Evolutionary conservation across 768 basidiomycete genomes (phyloP), one percentile per base, ranked within the genome.

Genomic region (Tricholoma bakamatsutake): DNA sequence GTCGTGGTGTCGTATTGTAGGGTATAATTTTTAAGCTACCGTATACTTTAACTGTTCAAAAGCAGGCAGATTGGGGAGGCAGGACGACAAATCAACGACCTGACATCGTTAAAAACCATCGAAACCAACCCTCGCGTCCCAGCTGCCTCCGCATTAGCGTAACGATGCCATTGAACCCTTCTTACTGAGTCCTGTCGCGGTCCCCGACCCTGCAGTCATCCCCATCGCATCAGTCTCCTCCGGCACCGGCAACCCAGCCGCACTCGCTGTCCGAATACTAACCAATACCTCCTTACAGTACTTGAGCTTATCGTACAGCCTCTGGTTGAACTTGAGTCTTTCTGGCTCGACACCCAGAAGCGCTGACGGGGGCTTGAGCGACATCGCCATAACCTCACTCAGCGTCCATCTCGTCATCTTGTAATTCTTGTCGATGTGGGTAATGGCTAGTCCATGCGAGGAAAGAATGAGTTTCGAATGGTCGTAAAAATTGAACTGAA

Each of bases 401-500:
- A 96, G 74, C 33, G 83, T 78, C 77, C 83, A 88, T 39, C 85
- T 83, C 42, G 85, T 84, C 67, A 94, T 71, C 54, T 79, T 78
- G 74, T 93, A 90, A 62, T 85, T 80, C 76, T 92, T 93, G 80
- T 94, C 92, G 64, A 98, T 95, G 69, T 95, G 86, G 3, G 93
- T 92, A 49, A 98, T 78, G 12, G 85, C 70, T 11, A 87, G 76
- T 2, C 91, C 95, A 27, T 85, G 77, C 1, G 85, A 83, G 15
- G 93, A 92, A 50, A 99, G 76, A 56, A 99, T 85, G 57, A 98
- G 74, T 69, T 99, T 98, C 40, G 90, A 88, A 74, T 99, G 97
- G 72, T 98, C 97, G 69, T 91, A 92, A 70, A 98, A 98, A 76
- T 98, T 99, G 81, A 98, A 98, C 96, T 98, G 67, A 2, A 46